phyloP scores from a whole-genome alignment of 108 stramenopile species.

The Schizochytrium sp. region DNA sequence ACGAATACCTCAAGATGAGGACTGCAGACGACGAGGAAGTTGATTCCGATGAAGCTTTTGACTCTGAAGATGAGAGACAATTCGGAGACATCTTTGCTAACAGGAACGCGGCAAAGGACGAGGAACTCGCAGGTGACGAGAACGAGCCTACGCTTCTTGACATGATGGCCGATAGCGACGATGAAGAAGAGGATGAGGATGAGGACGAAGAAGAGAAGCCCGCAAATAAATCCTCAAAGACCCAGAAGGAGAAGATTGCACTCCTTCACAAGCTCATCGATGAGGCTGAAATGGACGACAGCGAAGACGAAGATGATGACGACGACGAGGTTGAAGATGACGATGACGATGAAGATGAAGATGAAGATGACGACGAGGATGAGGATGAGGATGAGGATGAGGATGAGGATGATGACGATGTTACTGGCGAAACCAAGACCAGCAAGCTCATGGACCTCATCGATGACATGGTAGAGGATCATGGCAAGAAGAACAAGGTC shows the following conservation, averaged over 20 bases:
- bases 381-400: slow-evolving; percentile 65
- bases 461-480: slow-evolving; percentile 42
- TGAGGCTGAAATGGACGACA: slow-evolving; percentile 71
- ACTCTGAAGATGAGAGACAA: slow-evolving; percentile 85
- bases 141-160: slow-evolving; percentile 63
- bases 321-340: slow-evolving; percentile 86
- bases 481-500: not conserved
- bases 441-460: slow-evolving; percentile 66
- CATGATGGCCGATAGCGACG: slow-evolving; percentile 24
- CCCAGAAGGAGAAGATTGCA: too few relatives aligned
- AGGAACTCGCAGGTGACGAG: slow-evolving; percentile 68
- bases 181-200: slow-evolving; percentile 70
- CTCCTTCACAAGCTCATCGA: too few relatives aligned
- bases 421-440: slow-evolving; percentile 48
- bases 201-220: slow-evolving; percentile 76
- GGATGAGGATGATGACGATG: slow-evolving; percentile 65
- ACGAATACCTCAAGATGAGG: not conserved
- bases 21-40: slow-evolving; percentile 85
- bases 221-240: too few relatives aligned
- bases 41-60: slow-evolving; percentile 85
- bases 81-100: slow-evolving; percentile 82
- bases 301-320: slow-evolving; percentile 78
- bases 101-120: slow-evolving; percentile 63
- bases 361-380: slow-evolving; percentile 63
- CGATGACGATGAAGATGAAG: slow-evolving; percentile 34